Conservation (phyloP, 2,329 filamentous ascomycete genomes). For the Sporothrix dimorphospora region DNA sequence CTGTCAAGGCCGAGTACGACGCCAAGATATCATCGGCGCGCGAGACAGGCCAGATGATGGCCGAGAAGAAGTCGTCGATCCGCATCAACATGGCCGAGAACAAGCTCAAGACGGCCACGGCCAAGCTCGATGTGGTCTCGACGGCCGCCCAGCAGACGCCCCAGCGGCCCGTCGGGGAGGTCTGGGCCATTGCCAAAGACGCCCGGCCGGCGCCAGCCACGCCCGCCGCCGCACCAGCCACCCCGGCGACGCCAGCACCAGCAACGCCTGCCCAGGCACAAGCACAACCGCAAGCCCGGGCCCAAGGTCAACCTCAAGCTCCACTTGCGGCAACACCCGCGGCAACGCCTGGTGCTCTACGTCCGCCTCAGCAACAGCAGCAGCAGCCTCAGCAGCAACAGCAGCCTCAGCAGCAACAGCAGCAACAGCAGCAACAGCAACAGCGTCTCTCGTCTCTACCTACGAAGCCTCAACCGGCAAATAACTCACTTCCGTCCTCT, state of each 20-base stretch:
- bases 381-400: not conserved
- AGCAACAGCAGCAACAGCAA: not conserved
- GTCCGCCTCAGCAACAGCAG: not conserved
- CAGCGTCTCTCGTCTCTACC: constrained; percentile 26
- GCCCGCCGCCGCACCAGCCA: constrained; percentile 22
- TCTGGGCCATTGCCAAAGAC: constrained; percentile 79
- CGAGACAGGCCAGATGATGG: constrained; percentile 70
- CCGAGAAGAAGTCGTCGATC: constrained; percentile 72
- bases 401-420: constrained; percentile 20
- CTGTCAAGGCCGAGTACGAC: constrained; percentile 54
- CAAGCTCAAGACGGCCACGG: constrained; percentile 63
- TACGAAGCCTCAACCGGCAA: constrained; percentile 25
- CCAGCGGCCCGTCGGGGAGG: constrained; percentile 78
- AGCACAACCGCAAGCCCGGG: not conserved
- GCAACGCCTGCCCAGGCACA: constrained; percentile 30
- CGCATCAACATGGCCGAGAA: constrained; percentile 81
- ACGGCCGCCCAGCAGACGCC: constrained; percentile 85
- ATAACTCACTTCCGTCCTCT: not conserved
- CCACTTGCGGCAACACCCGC: constrained; percentile 14
- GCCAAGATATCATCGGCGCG: constrained; percentile 57
- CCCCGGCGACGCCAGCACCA: constrained; percentile 7
- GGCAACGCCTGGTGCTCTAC: constrained; percentile 27
- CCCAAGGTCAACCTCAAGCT: not conserved
- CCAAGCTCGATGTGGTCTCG: constrained; percentile 78
- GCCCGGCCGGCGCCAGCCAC: constrained; percentile 53